phyloP scores from a whole-genome alignment of 2,329 filamentous ascomycete species.

The Paecilomyces sp. region DNA sequence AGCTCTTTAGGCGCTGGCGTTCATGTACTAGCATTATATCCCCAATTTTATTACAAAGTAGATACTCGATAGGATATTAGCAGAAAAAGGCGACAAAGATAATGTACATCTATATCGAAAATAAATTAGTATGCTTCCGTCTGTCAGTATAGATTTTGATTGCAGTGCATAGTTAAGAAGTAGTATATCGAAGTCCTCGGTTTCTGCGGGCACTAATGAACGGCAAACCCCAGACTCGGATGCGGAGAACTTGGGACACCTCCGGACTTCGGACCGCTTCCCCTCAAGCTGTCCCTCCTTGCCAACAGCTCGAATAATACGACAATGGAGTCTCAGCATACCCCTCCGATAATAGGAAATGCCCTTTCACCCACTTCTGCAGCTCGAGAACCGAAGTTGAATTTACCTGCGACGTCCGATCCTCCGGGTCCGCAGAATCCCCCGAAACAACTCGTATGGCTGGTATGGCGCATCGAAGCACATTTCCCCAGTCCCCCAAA shows the following conservation, averaged over 20 bases:
- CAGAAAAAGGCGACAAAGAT: background rate
- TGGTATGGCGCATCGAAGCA: slow-evolving; percentile 50
- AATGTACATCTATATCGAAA: background rate
- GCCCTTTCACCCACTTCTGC: slow-evolving; percentile 14
- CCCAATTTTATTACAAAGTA: background rate
- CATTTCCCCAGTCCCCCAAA: background rate
- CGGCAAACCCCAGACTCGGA: background rate
- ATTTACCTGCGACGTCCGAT: slow-evolving; percentile 77
- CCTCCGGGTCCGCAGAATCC: slow-evolving; percentile 67
- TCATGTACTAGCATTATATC: slow-evolving; percentile 7
- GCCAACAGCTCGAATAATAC: background rate
- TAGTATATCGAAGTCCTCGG: background rate
- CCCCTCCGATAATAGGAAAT: slow-evolving; percentile 12
- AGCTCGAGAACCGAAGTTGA: slow-evolving; percentile 38
- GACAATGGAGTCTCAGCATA: slow-evolving; percentile 19
- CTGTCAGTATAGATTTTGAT: background rate
- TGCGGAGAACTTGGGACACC: background rate
- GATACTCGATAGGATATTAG: background rate
- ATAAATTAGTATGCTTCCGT: background rate
- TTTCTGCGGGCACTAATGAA: background rate
- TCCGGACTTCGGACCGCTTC: slow-evolving; percentile 9
- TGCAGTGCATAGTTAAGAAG: background rate
- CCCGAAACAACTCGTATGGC: slow-evolving; percentile 74
- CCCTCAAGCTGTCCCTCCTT: slow-evolving; percentile 3
- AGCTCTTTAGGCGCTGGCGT: slow-evolving; percentile 1